These are phyloP conservation scores for Sphaerulina vaccinii DNA, from an alignment of 2,329 filamentous ascomycete species.

Conservation along the genomic window DNA sequence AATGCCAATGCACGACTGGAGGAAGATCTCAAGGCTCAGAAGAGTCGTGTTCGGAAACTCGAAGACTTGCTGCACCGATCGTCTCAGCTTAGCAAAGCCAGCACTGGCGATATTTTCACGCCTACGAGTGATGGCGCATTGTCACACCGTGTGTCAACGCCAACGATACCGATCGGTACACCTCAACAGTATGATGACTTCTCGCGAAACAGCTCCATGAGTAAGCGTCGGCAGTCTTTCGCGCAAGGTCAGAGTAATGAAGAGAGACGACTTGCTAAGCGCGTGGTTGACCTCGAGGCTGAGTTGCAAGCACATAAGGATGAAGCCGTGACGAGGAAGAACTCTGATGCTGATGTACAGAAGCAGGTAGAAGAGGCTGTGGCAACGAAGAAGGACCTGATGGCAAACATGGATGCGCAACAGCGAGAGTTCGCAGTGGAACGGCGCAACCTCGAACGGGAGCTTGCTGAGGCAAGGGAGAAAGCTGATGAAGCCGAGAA, in stretches of 20 bases:
- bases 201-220: slow-evolving; percentile 28
- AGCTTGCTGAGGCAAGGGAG: slow-evolving; percentile 72
- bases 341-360: slow-evolving; percentile 61
- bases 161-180: slow-evolving; percentile 18
- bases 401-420: slow-evolving; percentile 90
- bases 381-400: slow-evolving; percentile 87
- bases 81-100: slow-evolving; percentile 52
- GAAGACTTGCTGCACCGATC: slow-evolving; percentile 92
- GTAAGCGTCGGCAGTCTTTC: slow-evolving; percentile 56
- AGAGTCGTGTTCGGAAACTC: slow-evolving; percentile 84
- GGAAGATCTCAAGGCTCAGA: slow-evolving; percentile 74
- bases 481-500: slow-evolving; percentile 88
- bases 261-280: slow-evolving; percentile 60
- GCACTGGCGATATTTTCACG: slow-evolving; percentile 38
- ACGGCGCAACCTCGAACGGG: slow-evolving; percentile 75
- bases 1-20: slow-evolving; percentile 58
- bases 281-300: slow-evolving; percentile 68
- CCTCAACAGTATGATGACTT: slow-evolving; percentile 26
- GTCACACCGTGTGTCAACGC: slow-evolving; percentile 26
- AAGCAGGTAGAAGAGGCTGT: slow-evolving; percentile 79
- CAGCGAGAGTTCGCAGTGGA: slow-evolving; percentile 86
- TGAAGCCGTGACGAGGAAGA: slow-evolving; percentile 57
- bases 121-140: slow-evolving; percentile 28
- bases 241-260: slow-evolving; percentile 62
- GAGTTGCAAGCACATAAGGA: slow-evolving; percentile 75